phyloP scores from a whole-genome alignment of 768 basidiomycete species.

The Panellus pusillus region DNA sequence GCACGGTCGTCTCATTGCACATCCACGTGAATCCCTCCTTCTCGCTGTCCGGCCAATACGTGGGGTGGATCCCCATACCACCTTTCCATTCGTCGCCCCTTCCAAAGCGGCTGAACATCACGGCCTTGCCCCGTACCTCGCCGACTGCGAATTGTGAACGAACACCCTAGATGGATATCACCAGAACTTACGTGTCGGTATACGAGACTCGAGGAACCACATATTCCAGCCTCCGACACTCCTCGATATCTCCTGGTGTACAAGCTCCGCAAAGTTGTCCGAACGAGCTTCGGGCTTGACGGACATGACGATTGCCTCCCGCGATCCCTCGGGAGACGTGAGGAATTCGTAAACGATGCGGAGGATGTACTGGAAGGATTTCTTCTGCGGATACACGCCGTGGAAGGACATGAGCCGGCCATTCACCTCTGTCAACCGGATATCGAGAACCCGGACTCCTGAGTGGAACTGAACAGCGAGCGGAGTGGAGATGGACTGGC shows the following conservation, averaged over 20 bases:
- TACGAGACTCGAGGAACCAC: slow-evolving; percentile 83
- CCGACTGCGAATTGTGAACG: slow-evolving; percentile 41
- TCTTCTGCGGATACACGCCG: slow-evolving; percentile 67
- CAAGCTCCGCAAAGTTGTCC: slow-evolving; percentile 58
- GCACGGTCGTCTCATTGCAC: slow-evolving; percentile 65
- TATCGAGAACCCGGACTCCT: slow-evolving; percentile 81
- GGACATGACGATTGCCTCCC: slow-evolving; percentile 82
- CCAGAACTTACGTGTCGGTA: slow-evolving; percentile 49
- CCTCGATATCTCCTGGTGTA: slow-evolving; percentile 60
- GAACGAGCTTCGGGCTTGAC: slow-evolving; percentile 85
- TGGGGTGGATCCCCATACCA: slow-evolving; percentile 85
- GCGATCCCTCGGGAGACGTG: slow-evolving; percentile 49
- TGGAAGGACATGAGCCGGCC: slow-evolving; percentile 76
- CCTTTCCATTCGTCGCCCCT: slow-evolving; percentile 69
- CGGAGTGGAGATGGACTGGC: slow-evolving; percentile 65
- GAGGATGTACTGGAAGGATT: slow-evolving; percentile 68
- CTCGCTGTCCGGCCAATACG: slow-evolving; percentile 78
- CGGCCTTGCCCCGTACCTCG: slow-evolving; percentile 81
- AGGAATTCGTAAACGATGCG: slow-evolving; percentile 63
- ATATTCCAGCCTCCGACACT: slow-evolving; percentile 57
- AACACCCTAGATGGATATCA: background rate
- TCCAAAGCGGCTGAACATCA: slow-evolving; percentile 87
- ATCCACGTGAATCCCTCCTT: slow-evolving; percentile 78
- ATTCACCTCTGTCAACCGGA: slow-evolving; percentile 71
- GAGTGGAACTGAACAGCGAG: slow-evolving; percentile 68